Evolutionary conservation across 139 green algal species (phyloP).

Genomic region (Mesostigma viride): DNA sequence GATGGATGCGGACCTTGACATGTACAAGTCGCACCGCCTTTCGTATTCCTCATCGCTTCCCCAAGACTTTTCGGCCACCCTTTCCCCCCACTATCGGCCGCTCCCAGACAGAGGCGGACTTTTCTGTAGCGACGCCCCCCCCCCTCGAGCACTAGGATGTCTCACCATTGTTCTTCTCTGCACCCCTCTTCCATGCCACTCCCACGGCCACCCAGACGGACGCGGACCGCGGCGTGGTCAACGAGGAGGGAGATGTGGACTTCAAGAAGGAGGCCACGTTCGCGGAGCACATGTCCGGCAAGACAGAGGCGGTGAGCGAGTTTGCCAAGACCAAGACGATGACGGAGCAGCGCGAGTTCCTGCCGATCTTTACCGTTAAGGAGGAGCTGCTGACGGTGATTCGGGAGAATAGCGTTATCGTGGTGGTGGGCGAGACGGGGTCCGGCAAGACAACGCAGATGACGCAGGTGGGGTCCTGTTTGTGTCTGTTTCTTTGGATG

Average conservation of each 20-base stretch:
- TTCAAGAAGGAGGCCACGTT: slow-evolving; percentile 49
- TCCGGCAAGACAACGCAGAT: slow-evolving; percentile 90
- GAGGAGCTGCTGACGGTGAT: slow-evolving; percentile 81
- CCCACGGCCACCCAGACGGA: background rate
- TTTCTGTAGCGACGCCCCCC: no score
- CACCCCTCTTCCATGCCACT: no score
- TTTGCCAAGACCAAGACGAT: slow-evolving; percentile 84
- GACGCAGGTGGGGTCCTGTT: slow-evolving; percentile 32
- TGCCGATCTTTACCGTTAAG: slow-evolving; percentile 74
- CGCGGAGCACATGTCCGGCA: slow-evolving; percentile 73
- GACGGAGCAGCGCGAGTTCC: slow-evolving; percentile 68
- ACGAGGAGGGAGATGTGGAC: slow-evolving; percentile 39
- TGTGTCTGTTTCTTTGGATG: no score
- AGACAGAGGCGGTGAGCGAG: slow-evolving; percentile 55
- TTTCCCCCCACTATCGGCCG: no score
- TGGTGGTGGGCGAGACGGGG: slow-evolving; percentile 96
- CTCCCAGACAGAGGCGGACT: no score
- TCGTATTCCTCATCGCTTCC: no score
- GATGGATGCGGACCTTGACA: no score
- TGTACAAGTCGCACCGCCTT: no score
- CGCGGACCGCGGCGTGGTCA: slow-evolving; percentile 12
- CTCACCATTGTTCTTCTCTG: no score
- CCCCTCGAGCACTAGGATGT: no score
- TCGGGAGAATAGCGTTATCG: slow-evolving; percentile 83
- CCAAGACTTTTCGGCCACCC: no score